Evolutionary conservation across 805 yeast genomes (phyloP).

Genomic region (Hanseniaspora occidentalis): DNA sequence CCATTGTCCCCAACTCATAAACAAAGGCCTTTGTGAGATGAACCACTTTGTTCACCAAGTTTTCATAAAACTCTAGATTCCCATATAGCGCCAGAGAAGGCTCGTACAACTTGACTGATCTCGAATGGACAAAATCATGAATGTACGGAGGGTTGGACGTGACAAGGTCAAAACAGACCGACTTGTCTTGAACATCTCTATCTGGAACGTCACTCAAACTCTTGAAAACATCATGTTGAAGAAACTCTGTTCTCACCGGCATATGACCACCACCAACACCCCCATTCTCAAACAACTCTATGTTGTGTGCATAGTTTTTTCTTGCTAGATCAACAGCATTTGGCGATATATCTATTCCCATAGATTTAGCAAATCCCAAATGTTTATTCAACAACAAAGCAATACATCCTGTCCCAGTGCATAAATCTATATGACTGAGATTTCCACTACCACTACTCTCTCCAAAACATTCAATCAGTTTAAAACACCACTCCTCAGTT

Average conservation of each 20-base stretch:
- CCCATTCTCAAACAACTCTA: slow-evolving; percentile 6
- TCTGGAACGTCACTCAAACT: slow-evolving; percentile 1
- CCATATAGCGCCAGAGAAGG: slow-evolving; percentile 77
- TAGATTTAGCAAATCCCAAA: slow-evolving; percentile 1
- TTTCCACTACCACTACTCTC: neutral
- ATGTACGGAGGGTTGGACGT: slow-evolving; percentile 92
- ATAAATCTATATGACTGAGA: slow-evolving; percentile 47
- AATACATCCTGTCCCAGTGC: slow-evolving; percentile 87
- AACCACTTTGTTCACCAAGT: slow-evolving; percentile 37
- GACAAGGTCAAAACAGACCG: slow-evolving; percentile 35
- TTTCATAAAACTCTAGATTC: slow-evolving; percentile 53
- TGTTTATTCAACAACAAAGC: slow-evolving; percentile 34
- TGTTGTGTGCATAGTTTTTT: slow-evolving; percentile 26
- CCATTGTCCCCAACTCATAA: slow-evolving; percentile 59
- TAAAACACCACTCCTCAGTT: slow-evolving; percentile 79
- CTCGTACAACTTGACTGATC: slow-evolving; percentile 62
- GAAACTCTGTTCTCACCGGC: no score
- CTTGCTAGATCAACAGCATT: slow-evolving; percentile 40
- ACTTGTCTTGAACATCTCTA: neutral
- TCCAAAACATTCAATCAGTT: slow-evolving; percentile 22
- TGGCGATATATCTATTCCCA: slow-evolving; percentile 45
- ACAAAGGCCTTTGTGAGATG: slow-evolving; percentile 40
- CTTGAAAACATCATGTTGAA: neutral
- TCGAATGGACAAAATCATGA: slow-evolving; percentile 24
- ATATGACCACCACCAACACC: slow-evolving; percentile 8